Base-by-base conservation (phyloP, 306 rosid genomes). In the Castanopsis chinensis region DNA sequence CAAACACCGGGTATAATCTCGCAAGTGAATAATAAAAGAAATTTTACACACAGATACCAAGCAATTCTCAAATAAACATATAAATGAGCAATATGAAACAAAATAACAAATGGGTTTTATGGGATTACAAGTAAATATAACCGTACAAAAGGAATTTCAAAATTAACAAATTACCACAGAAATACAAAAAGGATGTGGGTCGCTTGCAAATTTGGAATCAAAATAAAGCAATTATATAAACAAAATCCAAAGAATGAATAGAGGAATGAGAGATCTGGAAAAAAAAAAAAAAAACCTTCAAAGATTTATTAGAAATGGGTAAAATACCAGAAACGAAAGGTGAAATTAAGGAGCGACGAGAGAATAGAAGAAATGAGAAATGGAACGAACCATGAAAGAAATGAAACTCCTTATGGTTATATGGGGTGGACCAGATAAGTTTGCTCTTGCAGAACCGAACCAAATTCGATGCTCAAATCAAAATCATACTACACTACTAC, bases 311-410 rank as follows among this genome's bases (percentile, higher is more conserved):
- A 67, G 27, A 1, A 72, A 52, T 15, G 12, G 33, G 15, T 14
- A 28, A 59, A 37, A 37, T 7, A 7, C 45, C 65, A 5, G 17
- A 56, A 56, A 76, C 2, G 72, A 85, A 30, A 61, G 41, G 32
- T 10, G 2, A 7, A 72, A 35, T 13, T 12, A 10, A 49, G 27
- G 33, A 35, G 64, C 18, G 33, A 35, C 13, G 20, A 2, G 64
- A 32, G 4, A 56, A 3, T 1, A 21, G 33, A 55, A 73, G 65
- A 64, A 14, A 28, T 15, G 45, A 15, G 80, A 23, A 6, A 71
- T 55, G 11, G 75, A 79, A 85, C 86, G 75, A 80, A 91, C 89
- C 91, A 87, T 85, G 82, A 72, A 81, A 32, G 13, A 65, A 17
- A 58, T 7, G 77, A 20, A 45, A 51, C 76, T 75, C 77, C 13